A percentile compares a stretch with the other conserved stretches of the same genome.
Evolutionary conservation across 139 green algal species (phyloP).

Genomic region (Mesotaenium endlicherianum): DNA sequence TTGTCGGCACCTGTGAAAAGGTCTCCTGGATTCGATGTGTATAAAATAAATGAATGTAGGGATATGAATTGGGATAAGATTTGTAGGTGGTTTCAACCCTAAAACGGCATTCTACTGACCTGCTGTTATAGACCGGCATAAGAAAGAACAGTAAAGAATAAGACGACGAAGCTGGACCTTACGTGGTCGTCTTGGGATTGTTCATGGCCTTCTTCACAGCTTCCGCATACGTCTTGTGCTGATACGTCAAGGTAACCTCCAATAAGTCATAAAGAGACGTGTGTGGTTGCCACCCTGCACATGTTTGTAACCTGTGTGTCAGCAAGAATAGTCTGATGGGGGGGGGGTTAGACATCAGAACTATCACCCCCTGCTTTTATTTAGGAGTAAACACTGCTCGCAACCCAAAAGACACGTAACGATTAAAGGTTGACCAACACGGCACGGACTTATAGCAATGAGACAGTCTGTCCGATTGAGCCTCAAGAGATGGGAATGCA

Average conservation of each 20-base stretch:
- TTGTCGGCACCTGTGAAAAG: too few species aligned
- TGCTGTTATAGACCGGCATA: too few species aligned
- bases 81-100: too few species aligned
- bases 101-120: too few species aligned
- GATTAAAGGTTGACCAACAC: background rate
- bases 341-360: background rate
- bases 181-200: background rate
- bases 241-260: conserved; percentile 23
- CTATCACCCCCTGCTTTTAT: background rate
- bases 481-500: background rate
- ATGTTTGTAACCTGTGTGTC: background rate
- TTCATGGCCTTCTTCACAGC: conserved; percentile 10
- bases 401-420: background rate
- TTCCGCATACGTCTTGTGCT: conserved; percentile 34
- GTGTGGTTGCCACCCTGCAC: conserved; percentile 29
- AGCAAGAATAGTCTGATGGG: background rate
- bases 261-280: conserved; percentile 10
- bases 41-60: too few species aligned
- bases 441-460: background rate
- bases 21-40: too few species aligned
- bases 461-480: background rate
- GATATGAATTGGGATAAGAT: too few species aligned
- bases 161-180: too few species aligned
- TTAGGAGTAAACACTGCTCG: background rate
- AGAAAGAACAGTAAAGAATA: too few species aligned